Percentiles rank a stretch among this genome's conserved stretches.
These are phyloP conservation scores for Pestalotiopsis fici DNA, from an alignment of 2,329 filamentous ascomycete species.

Conservation along the genomic window DNA sequence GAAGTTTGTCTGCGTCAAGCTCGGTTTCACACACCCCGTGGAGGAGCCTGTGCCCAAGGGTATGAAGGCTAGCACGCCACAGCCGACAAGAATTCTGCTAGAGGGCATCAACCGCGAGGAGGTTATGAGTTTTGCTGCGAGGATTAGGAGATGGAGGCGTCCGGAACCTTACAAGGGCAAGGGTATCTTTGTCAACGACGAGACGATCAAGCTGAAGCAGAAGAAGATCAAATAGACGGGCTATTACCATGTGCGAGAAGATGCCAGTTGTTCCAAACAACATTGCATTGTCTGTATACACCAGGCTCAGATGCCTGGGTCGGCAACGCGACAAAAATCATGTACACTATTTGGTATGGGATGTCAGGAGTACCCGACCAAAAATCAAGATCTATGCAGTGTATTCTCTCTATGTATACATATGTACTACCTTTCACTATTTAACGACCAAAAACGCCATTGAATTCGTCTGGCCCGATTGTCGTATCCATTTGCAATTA, in stretches of 20 bases:
- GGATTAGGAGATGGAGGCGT: conserved; percentile 83
- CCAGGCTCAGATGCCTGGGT: background rate
- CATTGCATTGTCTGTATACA: background rate
- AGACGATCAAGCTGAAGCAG: conserved; percentile 97
- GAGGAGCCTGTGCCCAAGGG: conserved; percentile 83
- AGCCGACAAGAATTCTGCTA: conserved; percentile 87
- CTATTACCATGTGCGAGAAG: background rate
- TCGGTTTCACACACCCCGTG: conserved; percentile 94
- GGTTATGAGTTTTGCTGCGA: conserved; percentile 88
- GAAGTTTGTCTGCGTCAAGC: conserved; percentile 88
- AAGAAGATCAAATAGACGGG: conserved; percentile 85
- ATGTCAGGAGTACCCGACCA: background rate
- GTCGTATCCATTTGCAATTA: background rate
- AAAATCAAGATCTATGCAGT: conserved; percentile 7
- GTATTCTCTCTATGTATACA: conserved; percentile 10
- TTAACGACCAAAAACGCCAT: background rate
- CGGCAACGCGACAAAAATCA: background rate
- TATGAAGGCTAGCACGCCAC: conserved; percentile 83
- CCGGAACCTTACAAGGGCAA: conserved; percentile 99
- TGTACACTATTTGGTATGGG: conserved; percentile 5
- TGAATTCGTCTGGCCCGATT: background rate
- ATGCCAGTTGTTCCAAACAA: background rate
- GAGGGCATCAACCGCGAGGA: conserved; percentile 86
- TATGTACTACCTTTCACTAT: conserved; percentile 4
- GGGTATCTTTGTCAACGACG: conserved; percentile 96